Percentiles rank a stretch among this genome's conserved stretches.
These are phyloP conservation scores for Phyllosticta citriasiana DNA, from an alignment of 2,329 filamentous ascomycete genomes.

Conservation along the genomic window DNA sequence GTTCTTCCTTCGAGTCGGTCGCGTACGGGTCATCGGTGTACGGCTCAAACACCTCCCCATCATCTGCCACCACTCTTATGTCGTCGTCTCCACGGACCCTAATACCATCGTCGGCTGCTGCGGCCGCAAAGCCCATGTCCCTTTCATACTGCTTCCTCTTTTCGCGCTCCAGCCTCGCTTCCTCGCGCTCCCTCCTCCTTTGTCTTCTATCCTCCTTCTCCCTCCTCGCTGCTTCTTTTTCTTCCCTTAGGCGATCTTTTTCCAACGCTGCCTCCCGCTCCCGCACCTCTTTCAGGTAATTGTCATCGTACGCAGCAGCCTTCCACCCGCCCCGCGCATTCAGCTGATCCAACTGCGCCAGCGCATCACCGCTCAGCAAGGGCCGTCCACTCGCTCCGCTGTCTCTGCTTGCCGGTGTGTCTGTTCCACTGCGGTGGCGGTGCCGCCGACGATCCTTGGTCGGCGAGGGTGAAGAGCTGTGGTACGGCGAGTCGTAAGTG, in stretches of 20 bases:
- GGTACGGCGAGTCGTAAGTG: conserved; percentile 10
- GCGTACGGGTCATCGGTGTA: conserved; percentile 6
- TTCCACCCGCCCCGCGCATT: conserved; percentile 46
- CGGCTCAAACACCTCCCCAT: neutral
- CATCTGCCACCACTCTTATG: conserved; percentile 2
- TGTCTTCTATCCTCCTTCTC: conserved; percentile 18
- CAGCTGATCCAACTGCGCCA: conserved; percentile 56
- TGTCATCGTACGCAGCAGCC: conserved; percentile 31
- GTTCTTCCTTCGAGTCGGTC: conserved; percentile 8
- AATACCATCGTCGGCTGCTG: conserved; percentile 9
- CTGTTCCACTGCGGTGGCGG: neutral
- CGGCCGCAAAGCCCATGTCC: conserved; percentile 6
- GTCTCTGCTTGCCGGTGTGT: conserved; percentile 11
- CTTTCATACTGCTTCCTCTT: conserved; percentile 27
- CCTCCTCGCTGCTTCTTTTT: conserved; percentile 22
- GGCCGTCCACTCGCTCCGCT: conserved; percentile 24
- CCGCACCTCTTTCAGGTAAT: conserved; percentile 28
- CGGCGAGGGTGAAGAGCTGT: neutral
- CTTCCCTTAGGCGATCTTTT: conserved; percentile 24
- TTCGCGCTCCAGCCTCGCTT: conserved; percentile 24
- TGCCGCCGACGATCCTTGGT: neutral
- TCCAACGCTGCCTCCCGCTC: conserved; percentile 25
- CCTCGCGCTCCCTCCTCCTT: conserved; percentile 18
- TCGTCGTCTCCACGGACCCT: conserved; percentile 11
- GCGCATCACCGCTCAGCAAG: conserved; percentile 44